Base-by-base conservation (phyloP, 2,329 filamentous ascomycete species). In the Coleophoma crateriformis region DNA sequence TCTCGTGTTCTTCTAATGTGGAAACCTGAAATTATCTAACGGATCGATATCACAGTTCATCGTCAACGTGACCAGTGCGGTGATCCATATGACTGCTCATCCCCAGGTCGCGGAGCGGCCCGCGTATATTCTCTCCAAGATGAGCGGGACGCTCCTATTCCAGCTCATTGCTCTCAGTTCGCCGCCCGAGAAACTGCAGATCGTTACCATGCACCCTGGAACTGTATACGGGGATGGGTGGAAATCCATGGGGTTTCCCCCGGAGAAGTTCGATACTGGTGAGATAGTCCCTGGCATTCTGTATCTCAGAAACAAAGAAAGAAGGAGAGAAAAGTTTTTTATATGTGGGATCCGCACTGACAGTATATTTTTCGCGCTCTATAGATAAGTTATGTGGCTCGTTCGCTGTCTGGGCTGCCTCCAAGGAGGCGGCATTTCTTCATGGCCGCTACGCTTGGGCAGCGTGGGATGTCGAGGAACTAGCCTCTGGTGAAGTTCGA, bases 151-250 rank as follows among this genome's bases (percentile, higher is more conserved):
- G 7, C 2, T 39, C 6, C 8, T 47, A 4, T 47, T 47, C 19
- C 45, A 47, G 34, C 12, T 15, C 8, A 33, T 48, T n/a, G 47
- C 47, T 13, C 19, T 33, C 2, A 33, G 33, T 19, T 58, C 60
- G 0, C 45, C 60, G 1, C 49, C 62, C 0, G 61, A 64, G 10
- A 47, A 60, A 3, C 61, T 73, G 64, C 70, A 73, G 39, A 50
- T 73, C 12, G 33, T 73, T 12, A 69, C 58, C 35, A 70, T 68
- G 45, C 67, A 74, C 22, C 72, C 72, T 0, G 71, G 71, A 0
- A 46, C 62, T 4, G 59, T 73, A 1, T 65, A 60, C 35, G 70
- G 68, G 2, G 60, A 68, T 2, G 42, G 12, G 12, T 27, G 34
- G 34, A 27, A 27, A n/a, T 5, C 11, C n/a, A 14, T 40, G 15